Evolutionary conservation across 192 early-diverging fungal species (phyloP), one percentile per base, ranked within the genome.

Genomic region (Funneliformis geosporum): DNA sequence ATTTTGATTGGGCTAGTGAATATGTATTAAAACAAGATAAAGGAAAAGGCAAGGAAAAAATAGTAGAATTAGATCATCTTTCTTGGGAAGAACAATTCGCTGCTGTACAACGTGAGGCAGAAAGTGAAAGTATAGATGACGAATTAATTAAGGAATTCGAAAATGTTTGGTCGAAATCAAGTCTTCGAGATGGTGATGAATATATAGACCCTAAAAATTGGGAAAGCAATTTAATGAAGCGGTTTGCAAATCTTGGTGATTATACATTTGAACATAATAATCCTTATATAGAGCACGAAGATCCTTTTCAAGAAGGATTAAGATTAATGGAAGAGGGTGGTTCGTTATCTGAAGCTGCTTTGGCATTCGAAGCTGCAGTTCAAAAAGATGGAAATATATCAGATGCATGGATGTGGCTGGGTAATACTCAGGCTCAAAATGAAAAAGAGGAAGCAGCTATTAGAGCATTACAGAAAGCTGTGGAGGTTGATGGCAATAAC

Each of bases 381-480:
- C 92, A 95, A 80, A 86, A 91, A 67, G 89, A 95, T 71, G 92
- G 92, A 0, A 80, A 85, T 61, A 93, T 97, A 80, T 93, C 95
- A 0, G 84, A 84, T 9, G 92, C 93, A 23, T 99, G 98, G 98
- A 88, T 92, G 84, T 85, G 91, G 83, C 91, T 99, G 5, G 98
- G 98, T 39, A 92, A 94, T 64, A 89, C 88, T 60, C 98, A 99
- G 77, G 96, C 97, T 68, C 97, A 99, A 80, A 99, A 98, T 82
- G 98, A 99, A 85, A 96, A 97, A 81, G 98, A 99, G 81, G 91
- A 92, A 39, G 90, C 93, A 18, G 97, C 98, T 3, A 97, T 99
- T 66, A 92, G 93, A 16, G 95, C 98, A 4, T 86, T 99, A 72
- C 92, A 94, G 64, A 94, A 91, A 78, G 93, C 95, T 21, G 87